Conservation (phyloP, 306 rosid species). For the apple (Malus domestica) region DNA sequence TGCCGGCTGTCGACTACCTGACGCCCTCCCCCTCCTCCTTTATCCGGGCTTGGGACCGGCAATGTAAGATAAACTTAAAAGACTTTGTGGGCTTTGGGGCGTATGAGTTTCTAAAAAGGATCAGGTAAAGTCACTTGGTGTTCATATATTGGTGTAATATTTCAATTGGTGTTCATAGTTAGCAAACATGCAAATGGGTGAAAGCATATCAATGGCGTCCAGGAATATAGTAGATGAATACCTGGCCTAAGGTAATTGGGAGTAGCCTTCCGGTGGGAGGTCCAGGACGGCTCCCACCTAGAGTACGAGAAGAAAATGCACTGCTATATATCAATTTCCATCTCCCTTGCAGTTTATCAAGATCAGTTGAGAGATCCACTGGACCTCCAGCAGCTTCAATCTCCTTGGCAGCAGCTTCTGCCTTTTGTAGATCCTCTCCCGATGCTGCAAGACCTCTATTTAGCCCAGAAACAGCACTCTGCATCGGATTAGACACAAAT, state of each 20-base stretch:
- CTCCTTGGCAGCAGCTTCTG: slow-evolving; percentile 81
- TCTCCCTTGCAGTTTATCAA: slow-evolving; percentile 85
- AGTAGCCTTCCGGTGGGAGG: slow-evolving; percentile 85
- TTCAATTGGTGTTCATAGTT: neutral
- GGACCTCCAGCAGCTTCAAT: slow-evolving; percentile 67
- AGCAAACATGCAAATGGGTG: neutral
- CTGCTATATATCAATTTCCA: slow-evolving; percentile 94
- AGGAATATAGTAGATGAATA: slow-evolving; percentile 6
- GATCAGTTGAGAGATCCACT: slow-evolving; percentile 56
- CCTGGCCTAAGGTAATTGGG: slow-evolving; percentile 95
- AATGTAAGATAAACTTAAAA: neutral
- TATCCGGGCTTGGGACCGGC: too few relatives aligned
- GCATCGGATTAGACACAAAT: slow-evolving; percentile 15
- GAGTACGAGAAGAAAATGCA: slow-evolving; percentile 78
- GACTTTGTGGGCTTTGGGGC: neutral
- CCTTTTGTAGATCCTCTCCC: slow-evolving; percentile 72
- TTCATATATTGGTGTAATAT: neutral
- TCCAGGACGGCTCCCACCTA: slow-evolving; percentile 95
- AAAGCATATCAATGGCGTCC: neutral
- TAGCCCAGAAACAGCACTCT: slow-evolving; percentile 86
- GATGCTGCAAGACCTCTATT: slow-evolving; percentile 91
- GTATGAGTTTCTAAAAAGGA: neutral
- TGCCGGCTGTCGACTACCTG: too few relatives aligned
- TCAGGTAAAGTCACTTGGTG: neutral
- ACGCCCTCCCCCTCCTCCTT: too few relatives aligned